Base-by-base conservation (phyloP, 2,329 filamentous ascomycete genomes). In the Lecanosticta acicola region DNA sequence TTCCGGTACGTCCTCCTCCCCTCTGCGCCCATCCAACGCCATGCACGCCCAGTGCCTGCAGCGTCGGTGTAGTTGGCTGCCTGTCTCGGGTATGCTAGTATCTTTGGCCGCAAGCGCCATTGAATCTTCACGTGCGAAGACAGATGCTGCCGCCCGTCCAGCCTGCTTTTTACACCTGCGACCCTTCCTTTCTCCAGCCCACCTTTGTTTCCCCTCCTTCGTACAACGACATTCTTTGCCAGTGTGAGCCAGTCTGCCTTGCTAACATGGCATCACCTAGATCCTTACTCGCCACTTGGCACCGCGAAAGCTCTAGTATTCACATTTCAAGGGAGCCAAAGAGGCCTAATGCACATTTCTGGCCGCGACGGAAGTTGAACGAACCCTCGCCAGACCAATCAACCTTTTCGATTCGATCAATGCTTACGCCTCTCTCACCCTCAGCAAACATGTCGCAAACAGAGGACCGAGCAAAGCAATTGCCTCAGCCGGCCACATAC, bases 251-350 rank as follows among this genome's bases (percentile, higher is more conserved):
- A 33, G 36, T 16, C 36, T n/a, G 21, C 33, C 37, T 19, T n/a
- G 33, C 59, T 60, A 46, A 59, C 54, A 60, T 59, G 59, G 21
- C 52, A 47, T 50, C 49, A 11, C 40, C 45, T 38, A 62, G 60
- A 56, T 62, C 59, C 13, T 59, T 63, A 53, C 50, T 51, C 40
- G 52, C 58, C 49, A 52, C 35, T 47, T 55, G 51, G 51, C 57
- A 57, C 14, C 34, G 46, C 48, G 48, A 56, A 50, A 49, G 33
- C 33, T 45, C 54, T 36, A 48, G 37, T 36, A 43, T 48, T 46
- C 39, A 46, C 37, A 46, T 14, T 32, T 17, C 37, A 42, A 48
- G 41, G 37, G 38, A 50, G 26, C 44, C 41, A 40, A 46, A 42
- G 45, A 45, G 43, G 47, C 37, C 51, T 35, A 47, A 59, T 59